These are phyloP conservation scores for Nicotiana benthamiana DNA, from an alignment of 257 asterid species.

Conservation along the genomic window DNA sequence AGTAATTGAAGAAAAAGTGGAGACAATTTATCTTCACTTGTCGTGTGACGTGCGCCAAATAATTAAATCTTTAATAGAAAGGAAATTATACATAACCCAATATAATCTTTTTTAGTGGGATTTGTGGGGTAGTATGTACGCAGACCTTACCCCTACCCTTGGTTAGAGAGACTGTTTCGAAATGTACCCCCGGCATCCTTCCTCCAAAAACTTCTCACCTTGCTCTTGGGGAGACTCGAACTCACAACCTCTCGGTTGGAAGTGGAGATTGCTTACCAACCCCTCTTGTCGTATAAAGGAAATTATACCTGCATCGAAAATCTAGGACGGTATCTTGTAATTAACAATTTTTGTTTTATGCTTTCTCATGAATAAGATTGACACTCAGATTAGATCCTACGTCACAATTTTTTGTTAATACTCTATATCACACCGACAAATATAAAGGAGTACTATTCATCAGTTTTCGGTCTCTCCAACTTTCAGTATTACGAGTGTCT, in stretches of 20 bases:
- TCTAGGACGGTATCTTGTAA: not conserved
- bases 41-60: not conserved
- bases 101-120: no score
- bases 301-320: not conserved
- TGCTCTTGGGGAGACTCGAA: no score
- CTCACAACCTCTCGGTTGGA: no score
- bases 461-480: not conserved
- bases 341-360: not conserved
- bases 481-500: not conserved
- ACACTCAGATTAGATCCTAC: not conserved
- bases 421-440: not conserved
- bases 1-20: not conserved
- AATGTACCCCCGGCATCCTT: no score
- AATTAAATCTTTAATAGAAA: not conserved
- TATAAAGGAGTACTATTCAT: not conserved
- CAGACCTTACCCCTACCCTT: no score
- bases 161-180: no score
- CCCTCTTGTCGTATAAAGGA: no score
- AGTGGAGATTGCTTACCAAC: no score
- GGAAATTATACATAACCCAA: not conserved
- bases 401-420: not conserved
- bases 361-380: slow-evolving; percentile 3
- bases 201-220: no score
- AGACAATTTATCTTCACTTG: not conserved
- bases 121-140: no score